Percentiles rank a stretch among this genome's conserved stretches.
Conservation (phyloP, 2,329 filamentous ascomycete species). For the Penicillium sp. region DNA sequence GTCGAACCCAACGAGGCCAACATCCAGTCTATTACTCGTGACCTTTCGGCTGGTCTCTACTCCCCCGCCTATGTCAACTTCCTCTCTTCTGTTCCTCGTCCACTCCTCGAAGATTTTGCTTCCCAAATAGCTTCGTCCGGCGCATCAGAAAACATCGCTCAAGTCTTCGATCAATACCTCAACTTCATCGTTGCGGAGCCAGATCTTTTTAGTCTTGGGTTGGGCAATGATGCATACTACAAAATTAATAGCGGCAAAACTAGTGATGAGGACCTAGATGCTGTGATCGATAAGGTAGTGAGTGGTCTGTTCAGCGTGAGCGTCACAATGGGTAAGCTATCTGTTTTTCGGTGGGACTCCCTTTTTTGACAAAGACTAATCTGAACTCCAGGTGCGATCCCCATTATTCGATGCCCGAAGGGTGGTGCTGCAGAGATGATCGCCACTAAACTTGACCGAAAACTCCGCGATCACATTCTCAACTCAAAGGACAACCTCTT, state of each 20-base stretch:
- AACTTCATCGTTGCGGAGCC: constrained; percentile 97
- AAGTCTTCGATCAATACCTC: constrained; percentile 94
- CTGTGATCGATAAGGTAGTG: constrained; percentile 86
- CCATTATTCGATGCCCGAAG: constrained; percentile 92
- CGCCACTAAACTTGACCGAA: constrained; percentile 89
- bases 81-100: constrained; percentile 86
- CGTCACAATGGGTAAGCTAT: constrained; percentile 84
- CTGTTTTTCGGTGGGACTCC: not conserved
- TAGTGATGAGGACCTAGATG: constrained; percentile 85
- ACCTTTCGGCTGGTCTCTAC: constrained; percentile 86
- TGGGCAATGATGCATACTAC: constrained; percentile 93
- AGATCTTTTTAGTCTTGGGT: constrained; percentile 90
- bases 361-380: constrained; percentile 5
- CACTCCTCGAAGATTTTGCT: constrained; percentile 92
- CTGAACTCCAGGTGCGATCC: constrained; percentile 72
- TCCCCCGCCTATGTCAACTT: constrained; percentile 97
- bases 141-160: constrained; percentile 86
- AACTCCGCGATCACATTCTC: constrained; percentile 91
- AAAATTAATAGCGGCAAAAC: constrained; percentile 93
- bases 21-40: constrained; percentile 78
- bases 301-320: constrained; percentile 96
- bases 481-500: constrained; percentile 99
- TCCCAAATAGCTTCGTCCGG: constrained; percentile 81
- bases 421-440: constrained; percentile 93
- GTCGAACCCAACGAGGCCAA: constrained; percentile 85